Conservation (phyloP, 2,329 filamentous ascomycete species). For the Cordyceps militaris region DNA sequence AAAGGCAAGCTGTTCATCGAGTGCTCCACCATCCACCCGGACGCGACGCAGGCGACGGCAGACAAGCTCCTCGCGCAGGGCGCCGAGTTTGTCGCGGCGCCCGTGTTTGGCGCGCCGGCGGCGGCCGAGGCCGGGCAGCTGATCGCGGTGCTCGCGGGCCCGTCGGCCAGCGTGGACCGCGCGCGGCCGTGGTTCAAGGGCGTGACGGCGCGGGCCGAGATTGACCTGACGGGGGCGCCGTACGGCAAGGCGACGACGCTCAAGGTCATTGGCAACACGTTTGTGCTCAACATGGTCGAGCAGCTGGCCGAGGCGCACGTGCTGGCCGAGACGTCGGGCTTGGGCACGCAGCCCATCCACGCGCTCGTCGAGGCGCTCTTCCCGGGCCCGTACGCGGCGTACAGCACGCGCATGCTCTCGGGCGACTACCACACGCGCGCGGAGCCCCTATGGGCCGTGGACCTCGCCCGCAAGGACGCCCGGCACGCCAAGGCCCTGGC, state of each 20-base stretch:
- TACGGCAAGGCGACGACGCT: conserved; percentile 63
- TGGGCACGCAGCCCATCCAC: conserved; percentile 65
- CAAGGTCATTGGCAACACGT: conserved; percentile 82
- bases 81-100: conserved; percentile 65
- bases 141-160: conserved; percentile 66
- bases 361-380: conserved; percentile 67
- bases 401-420: conserved; percentile 64
- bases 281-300: conserved; percentile 77
- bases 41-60: conserved; percentile 63
- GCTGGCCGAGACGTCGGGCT: conserved; percentile 70
- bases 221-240: conserved; percentile 64
- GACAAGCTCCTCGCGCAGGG: conserved; percentile 50
- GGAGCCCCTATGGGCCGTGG: conserved; percentile 75
- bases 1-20: conserved; percentile 75
- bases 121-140: conserved; percentile 65
- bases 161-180: conserved; percentile 50
- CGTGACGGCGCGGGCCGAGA: conserved; percentile 61
- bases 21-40: conserved; percentile 81
- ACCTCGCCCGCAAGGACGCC: conserved; percentile 77
- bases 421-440: conserved; percentile 72
- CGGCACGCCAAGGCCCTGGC: conserved; percentile 66
- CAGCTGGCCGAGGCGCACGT: conserved; percentile 71
- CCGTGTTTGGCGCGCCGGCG: conserved; percentile 64
- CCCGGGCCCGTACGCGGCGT: conserved; percentile 67
- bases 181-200: conserved; percentile 65